A percentile compares a stretch with the other conserved stretches of the same genome.
phyloP scores from a whole-genome alignment of 148 eudicot species.

The Suaeda aralocaspica region DNA sequence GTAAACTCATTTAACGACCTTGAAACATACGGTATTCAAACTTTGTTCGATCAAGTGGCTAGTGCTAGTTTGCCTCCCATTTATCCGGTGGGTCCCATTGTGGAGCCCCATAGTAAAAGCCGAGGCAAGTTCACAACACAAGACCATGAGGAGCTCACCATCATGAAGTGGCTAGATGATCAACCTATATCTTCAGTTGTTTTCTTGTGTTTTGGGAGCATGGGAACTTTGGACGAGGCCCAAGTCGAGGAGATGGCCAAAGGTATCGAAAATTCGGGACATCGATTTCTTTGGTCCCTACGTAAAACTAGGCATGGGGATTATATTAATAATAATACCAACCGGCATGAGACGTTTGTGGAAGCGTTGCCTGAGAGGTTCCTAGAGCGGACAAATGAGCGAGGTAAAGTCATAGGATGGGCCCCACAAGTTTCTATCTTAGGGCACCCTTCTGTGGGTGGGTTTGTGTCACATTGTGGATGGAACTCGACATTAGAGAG shows the following conservation, averaged over 20 bases:
- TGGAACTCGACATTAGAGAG: constrained; percentile 48
- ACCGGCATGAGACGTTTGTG: not conserved
- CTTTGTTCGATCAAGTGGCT: not conserved
- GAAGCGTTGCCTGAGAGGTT: constrained; percentile 40
- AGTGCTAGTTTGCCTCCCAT: constrained; percentile 21
- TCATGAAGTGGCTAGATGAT: constrained; percentile 43
- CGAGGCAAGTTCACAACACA: not conserved
- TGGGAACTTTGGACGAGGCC: constrained; percentile 33
- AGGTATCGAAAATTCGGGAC: constrained; percentile 41
- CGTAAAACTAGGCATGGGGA: constrained; percentile 4
- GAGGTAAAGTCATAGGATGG: constrained; percentile 42
- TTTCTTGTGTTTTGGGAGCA: constrained; percentile 57
- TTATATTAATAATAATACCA: not conserved
- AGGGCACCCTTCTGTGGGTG: constrained; percentile 36
- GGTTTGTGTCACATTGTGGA: constrained; percentile 57
- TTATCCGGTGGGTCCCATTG: constrained; percentile 47
- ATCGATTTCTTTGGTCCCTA: constrained; percentile 43
- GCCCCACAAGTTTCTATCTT: constrained; percentile 38
- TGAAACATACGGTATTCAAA: constrained; percentile 25
- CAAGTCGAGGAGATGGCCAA: constrained; percentile 48
- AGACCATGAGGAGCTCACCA: not conserved
- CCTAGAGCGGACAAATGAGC: constrained; percentile 24
- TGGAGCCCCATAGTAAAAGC: constrained; percentile 10
- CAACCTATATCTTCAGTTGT: constrained; percentile 49
- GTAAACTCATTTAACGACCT: constrained; percentile 27